Conservation (phyloP, 1,139 yeast genomes). For the Kurtzmaniella quercitrusa region DNA sequence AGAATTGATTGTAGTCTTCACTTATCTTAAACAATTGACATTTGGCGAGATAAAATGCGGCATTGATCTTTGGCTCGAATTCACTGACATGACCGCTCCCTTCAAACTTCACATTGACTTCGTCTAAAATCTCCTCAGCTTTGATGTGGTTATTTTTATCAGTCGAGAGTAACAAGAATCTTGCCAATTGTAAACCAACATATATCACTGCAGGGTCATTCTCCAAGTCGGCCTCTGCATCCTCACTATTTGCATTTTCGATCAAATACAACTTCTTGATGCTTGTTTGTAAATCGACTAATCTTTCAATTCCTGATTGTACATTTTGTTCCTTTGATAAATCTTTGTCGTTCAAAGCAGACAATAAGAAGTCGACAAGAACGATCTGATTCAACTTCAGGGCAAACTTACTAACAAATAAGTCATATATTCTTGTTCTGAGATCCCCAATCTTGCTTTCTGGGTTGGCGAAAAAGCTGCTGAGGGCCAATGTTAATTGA, state of each 20-base stretch:
- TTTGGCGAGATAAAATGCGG: slow-evolving; percentile 78
- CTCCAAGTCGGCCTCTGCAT: slow-evolving; percentile 32
- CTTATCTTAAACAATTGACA: slow-evolving; percentile 73
- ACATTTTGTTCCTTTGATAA: slow-evolving; percentile 28
- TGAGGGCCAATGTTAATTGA: slow-evolving; percentile 71
- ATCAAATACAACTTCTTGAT: slow-evolving; percentile 22
- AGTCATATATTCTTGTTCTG: slow-evolving; percentile 64
- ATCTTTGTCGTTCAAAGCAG: slow-evolving; percentile 34
- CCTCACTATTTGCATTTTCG: slow-evolving; percentile 25
- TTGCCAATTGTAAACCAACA: slow-evolving; percentile 74
- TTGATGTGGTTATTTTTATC: slow-evolving; percentile 31
- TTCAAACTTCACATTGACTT: slow-evolving; percentile 48
- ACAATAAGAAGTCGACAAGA: slow-evolving; percentile 69
- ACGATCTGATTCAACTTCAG: slow-evolving; percentile 75
- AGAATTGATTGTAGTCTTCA: slow-evolving; percentile 76
- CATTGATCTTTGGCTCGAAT: slow-evolving; percentile 67
- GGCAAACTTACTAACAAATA: slow-evolving; percentile 64
- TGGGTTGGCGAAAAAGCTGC: slow-evolving; percentile 52
- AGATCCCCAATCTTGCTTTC: slow-evolving; percentile 36
- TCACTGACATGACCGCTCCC: slow-evolving; percentile 35
- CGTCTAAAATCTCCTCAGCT: slow-evolving; percentile 63
- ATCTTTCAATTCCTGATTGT: slow-evolving; percentile 52
- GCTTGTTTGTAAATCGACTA: slow-evolving; percentile 47
- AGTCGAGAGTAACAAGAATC: slow-evolving; percentile 57
- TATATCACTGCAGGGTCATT: slow-evolving; percentile 48